Conservation (phyloP, 1,139 yeast species). For the Eremothecium gossypii region DNA sequence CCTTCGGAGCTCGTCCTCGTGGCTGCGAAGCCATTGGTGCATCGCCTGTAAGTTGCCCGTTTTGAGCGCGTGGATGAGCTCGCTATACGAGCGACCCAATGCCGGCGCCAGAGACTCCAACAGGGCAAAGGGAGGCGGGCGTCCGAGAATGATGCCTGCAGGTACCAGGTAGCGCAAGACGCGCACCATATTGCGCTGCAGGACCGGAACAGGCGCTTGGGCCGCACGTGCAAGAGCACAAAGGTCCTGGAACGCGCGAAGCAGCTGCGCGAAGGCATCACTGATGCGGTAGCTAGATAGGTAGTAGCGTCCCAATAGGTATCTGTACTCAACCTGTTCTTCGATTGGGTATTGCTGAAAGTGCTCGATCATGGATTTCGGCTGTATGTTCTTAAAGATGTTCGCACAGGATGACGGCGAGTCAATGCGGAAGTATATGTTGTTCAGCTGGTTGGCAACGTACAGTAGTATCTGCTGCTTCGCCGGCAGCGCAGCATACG, state of each 20-base stretch:
- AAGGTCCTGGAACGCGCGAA: conserved; percentile 18
- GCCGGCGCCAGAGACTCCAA: conserved; percentile 12
- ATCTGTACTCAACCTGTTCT: conserved; percentile 27
- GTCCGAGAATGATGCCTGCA: conserved; percentile 24
- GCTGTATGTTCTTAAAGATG: conserved; percentile 28
- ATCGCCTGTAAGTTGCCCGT: conserved; percentile 20
- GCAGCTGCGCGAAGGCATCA: conserved; percentile 27
- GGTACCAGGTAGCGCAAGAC: conserved; percentile 23
- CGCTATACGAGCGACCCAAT: conserved; percentile 14
- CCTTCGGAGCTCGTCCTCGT: conserved; percentile 17
- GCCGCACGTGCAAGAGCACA: conserved; percentile 7
- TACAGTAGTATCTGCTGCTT: conserved; percentile 25
- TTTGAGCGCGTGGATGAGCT: conserved; percentile 13
- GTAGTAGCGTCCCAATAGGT: conserved; percentile 27
- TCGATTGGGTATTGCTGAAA: conserved; percentile 22
- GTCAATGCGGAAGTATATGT: conserved; percentile 25
- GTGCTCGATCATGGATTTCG: conserved; percentile 22
- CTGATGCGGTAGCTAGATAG: conserved; percentile 23
- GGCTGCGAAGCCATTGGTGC: conserved; percentile 21
- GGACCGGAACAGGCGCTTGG: conserved; percentile 7
- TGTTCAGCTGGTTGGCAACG: conserved; percentile 26
- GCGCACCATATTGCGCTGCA: conserved; percentile 18
- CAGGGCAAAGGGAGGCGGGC: conserved; percentile 17
- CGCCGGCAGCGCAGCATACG: conserved; percentile 12
- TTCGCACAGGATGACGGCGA: conserved; percentile 30